Evolutionary conservation across 495 filamentous ascomycete species (phyloP).

Genomic region (Annulohypoxylon maeteangense): DNA sequence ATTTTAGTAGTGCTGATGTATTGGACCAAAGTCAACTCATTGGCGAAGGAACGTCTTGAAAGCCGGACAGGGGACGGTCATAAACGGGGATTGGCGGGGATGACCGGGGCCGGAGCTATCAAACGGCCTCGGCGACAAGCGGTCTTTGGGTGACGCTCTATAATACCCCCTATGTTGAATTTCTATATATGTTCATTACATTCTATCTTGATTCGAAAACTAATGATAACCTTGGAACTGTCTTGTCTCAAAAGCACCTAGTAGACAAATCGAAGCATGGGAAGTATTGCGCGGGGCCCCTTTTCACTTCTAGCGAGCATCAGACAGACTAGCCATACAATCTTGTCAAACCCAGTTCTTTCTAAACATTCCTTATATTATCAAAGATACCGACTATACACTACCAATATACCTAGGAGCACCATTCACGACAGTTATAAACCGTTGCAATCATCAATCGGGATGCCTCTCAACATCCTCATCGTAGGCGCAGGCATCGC

Average conservation of each 20-base stretch:
- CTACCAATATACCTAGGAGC: not conserved
- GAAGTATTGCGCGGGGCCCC: not conserved
- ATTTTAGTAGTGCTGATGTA: no score
- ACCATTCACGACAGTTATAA: not conserved
- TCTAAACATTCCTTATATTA: not conserved
- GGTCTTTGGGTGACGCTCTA: not conserved
- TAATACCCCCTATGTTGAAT: not conserved
- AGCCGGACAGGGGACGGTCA: not conserved
- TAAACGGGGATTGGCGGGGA: constrained; percentile 19
- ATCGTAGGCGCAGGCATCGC: constrained; percentile 94
- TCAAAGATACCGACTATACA: not conserved
- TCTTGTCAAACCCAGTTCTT: not conserved
- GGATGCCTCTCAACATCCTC: constrained; percentile 68
- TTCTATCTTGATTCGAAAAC: not conserved
- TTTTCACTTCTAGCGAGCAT: not conserved
- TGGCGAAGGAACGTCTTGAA: not conserved
- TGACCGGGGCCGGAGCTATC: constrained; percentile 20
- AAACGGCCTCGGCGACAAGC: constrained; percentile 9
- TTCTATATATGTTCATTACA: not conserved
- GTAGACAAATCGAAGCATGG: constrained; percentile 2
- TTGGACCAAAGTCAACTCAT: not conserved
- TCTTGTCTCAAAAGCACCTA: no score
- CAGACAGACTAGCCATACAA: not conserved
- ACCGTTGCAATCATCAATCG: constrained; percentile 14
- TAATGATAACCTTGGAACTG: no score